Percentiles rank a stretch among this genome's conserved stretches.
Evolutionary conservation across 129 eudicot genomes (phyloP).

Genomic region (Tagetes patula): DNA sequence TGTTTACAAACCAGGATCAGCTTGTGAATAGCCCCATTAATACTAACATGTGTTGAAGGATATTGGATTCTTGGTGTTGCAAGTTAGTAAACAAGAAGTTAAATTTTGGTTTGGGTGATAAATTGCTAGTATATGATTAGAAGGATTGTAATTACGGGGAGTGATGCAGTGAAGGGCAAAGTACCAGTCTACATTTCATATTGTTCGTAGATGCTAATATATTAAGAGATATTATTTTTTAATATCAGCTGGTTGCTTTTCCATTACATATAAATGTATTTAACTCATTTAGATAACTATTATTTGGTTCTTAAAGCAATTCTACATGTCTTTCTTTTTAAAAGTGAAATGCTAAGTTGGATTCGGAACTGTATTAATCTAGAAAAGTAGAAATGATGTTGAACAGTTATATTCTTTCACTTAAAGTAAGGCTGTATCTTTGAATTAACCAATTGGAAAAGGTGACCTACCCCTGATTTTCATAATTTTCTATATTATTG

Average conservation of each 20-base stretch:
- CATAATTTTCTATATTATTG: not conserved
- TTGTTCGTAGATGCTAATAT: too few relatives aligned
- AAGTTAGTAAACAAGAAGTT: not conserved
- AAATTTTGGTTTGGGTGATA: not conserved
- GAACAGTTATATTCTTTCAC: not conserved
- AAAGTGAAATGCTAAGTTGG: not conserved
- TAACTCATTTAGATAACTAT: slow-evolving; percentile 9
- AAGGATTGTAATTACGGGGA: too few relatives aligned
- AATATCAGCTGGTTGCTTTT: slow-evolving; percentile 12
- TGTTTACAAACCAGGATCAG: too few relatives aligned
- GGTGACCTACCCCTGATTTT: not conserved
- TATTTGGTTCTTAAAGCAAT: not conserved
- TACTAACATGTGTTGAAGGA: not conserved
- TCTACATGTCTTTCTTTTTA: not conserved
- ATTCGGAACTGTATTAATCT: slow-evolving; percentile 1
- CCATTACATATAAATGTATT: not conserved
- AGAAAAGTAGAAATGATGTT: slow-evolving; percentile 6
- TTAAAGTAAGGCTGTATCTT: not conserved
- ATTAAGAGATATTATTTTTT: not conserved
- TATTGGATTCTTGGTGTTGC: not conserved
- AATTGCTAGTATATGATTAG: not conserved
- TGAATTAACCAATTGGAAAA: not conserved
- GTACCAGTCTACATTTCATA: too few relatives aligned
- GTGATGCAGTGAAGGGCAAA: too few relatives aligned
- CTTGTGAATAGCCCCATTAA: too few relatives aligned